Base-by-base conservation (phyloP, 2,329 filamentous ascomycete species). In the Celoporthe dispersa region DNA sequence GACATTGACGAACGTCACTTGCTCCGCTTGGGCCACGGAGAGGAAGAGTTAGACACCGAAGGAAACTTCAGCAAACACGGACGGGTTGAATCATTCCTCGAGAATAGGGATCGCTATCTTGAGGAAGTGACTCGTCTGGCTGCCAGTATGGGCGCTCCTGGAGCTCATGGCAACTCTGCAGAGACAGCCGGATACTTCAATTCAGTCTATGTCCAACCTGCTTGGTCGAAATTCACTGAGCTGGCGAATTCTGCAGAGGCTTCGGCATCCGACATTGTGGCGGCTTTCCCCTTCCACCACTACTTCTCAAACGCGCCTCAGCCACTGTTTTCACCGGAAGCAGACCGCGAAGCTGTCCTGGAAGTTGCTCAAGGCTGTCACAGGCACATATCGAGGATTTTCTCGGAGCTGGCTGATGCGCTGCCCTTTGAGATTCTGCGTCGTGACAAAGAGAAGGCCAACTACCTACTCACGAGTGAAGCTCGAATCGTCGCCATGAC, bases 401-500 rank as follows among this genome's bases (percentile, higher is more conserved):
- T 99, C 78, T 90, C 92, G 0, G 94, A 98, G 79, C 85, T 99
- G 63, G 94, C 94, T 74, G 94, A 98, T 77, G 95, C 97, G 61
- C 88, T 94, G 75, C 97, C 96, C 0, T 99, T 99, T 77, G 96
- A 99, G 81, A 94, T 99, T 65, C 83, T 99, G 68, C 90, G 94
- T 66, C 91, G 92, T 68, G 92, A 94, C 73, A 90, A 92, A 48
- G 96, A 99, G 79, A 98, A 97, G 82, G 92, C 94, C 66, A 98
- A 98, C 79, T 99, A 99, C 77, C 88, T 99, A 7, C 87, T 99
- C 44, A 92, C 94, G 7, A 98, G 94, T 76, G 95, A 98, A 81
- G 97, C 97, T n/a, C 91, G 96, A 48, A 96, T 99, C 73, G 91
- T 99, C 73, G 97, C 96, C 70, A 99, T 99, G 97, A 99, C 96